Percentiles rank a stretch among this genome's conserved stretches.
Evolutionary conservation across 352 stramenopile genomes (phyloP).

Genomic region (Globisporangium canariense): DNA sequence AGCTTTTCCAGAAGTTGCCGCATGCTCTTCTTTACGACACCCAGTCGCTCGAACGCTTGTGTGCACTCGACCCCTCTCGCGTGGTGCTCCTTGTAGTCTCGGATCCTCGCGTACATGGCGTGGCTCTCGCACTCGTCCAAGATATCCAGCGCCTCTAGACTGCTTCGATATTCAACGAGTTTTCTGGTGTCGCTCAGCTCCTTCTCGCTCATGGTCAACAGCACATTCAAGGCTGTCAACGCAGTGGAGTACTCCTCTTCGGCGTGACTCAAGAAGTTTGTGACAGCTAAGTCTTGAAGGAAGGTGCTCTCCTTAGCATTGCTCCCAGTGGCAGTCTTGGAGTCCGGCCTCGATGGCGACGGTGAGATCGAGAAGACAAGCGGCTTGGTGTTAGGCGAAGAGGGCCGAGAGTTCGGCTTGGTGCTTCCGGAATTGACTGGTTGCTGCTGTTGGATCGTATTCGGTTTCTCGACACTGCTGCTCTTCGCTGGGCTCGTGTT

Average conservation of each 20-base stretch:
- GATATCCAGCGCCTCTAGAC: constrained; percentile 65
- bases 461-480: constrained; percentile 5
- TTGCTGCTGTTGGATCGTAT: not conserved
- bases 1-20: constrained; percentile 55
- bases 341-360: constrained; percentile 1
- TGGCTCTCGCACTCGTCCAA: constrained; percentile 62
- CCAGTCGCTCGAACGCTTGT: constrained; percentile 44
- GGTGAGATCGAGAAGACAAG: not conserved
- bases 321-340: not conserved
- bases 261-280: constrained; percentile 67
- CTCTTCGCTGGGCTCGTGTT: constrained; percentile 2
- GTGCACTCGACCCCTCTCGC: constrained; percentile 31
- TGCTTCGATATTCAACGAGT: constrained; percentile 54
- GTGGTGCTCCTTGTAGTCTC: constrained; percentile 26
- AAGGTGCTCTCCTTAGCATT: constrained; percentile 47
- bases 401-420: not conserved
- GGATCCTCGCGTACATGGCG: constrained; percentile 34
- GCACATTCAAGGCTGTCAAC: constrained; percentile 67
- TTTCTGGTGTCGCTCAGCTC: constrained; percentile 48
- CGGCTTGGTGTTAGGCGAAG: not conserved
- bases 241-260: constrained; percentile 77
- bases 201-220: constrained; percentile 72
- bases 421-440: not conserved
- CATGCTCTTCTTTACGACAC: constrained; percentile 56
- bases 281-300: constrained; percentile 57